Base-by-base conservation (phyloP, 2,329 filamentous ascomycete genomes). In the Chalaropsis thielavioides region DNA sequence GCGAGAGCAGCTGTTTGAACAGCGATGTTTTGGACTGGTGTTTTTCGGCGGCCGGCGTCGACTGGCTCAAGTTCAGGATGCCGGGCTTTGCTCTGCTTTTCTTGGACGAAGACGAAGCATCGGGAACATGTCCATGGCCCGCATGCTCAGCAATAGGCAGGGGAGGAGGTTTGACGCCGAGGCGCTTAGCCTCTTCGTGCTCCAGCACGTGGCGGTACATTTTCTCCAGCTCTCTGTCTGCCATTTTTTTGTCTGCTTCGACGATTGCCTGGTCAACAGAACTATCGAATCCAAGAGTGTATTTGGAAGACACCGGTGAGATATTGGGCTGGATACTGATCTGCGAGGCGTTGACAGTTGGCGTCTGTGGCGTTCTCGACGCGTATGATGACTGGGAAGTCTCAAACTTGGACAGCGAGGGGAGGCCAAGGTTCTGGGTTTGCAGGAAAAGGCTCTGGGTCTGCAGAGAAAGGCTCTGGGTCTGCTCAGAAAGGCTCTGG, bases 151-250 rank as follows among this genome's bases (percentile, higher is more conserved):
- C 19, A 24, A 62, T n/a, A 15, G 68, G 66, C 44, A 68, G 38
- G 40, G 67, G 66, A 10, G 68, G 68, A 13, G 63, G 61, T 22
- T 58, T 61, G 8, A 82, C 72, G 40, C 84, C 83, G 60, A 78
- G 78, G 69, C 80, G 77, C 73, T 85, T 86, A 62, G 83, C 83
- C 66, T 82, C 83, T 71, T 96, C 92, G 70, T 95, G 89, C 74
- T 91, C 90, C 85, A 96, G 88, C 68, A 96, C 92, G 69, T 91
- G 88, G 68, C 86, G 90, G 76, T 96, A 97, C 73, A 97, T 85
- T 70, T 89, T 85, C 74, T 96, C 91, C 74, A 96, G 85, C 73
- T 96, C 89, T 69, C 86, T 80, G 74, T 94, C 86, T 68, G 89
- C 85, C 77, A 87, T 86, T 71, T 82, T 80, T 72, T 82, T 84